A percentile compares a stretch with the other conserved stretches of the same genome.
phyloP scores from a whole-genome alignment of 345 rosid species.

The Sisymbrium altissimum region DNA sequence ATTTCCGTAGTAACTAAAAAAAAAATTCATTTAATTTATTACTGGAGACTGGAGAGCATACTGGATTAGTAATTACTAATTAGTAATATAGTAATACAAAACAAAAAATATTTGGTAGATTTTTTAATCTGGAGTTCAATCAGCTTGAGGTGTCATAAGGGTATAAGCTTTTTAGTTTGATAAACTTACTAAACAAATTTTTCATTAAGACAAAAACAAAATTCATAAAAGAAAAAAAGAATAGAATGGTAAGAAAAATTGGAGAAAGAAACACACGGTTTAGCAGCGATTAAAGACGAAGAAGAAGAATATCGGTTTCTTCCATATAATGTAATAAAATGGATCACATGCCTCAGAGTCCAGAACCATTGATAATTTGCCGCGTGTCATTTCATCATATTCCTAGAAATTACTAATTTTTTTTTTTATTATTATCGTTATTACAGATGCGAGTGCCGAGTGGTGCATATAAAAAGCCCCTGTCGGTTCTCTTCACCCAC shows the following conservation, averaged over 20 bases:
- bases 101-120: too few species aligned
- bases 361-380: neutral
- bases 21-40: too few species aligned
- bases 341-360: neutral
- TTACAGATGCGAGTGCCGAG: too few species aligned
- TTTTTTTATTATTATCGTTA: too few species aligned
- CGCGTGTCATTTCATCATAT: neutral
- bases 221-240: neutral
- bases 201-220: too few species aligned
- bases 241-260: neutral
- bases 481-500: too few species aligned
- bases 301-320: neutral
- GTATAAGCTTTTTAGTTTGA: too few species aligned
- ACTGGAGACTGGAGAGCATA: too few species aligned
- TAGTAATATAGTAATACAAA: too few species aligned
- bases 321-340: neutral
- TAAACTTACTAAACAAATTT: too few species aligned
- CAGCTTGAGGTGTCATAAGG: neutral
- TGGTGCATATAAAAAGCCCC: too few species aligned
- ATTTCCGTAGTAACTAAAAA: neutral
- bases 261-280: neutral
- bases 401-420: neutral
- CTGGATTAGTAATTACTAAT: too few species aligned
- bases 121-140: neutral
- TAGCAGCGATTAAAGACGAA: neutral